These are phyloP conservation scores for Thelonectria discophora DNA, from an alignment of 2,329 filamentous ascomycete genomes.

Conservation along the genomic window DNA sequence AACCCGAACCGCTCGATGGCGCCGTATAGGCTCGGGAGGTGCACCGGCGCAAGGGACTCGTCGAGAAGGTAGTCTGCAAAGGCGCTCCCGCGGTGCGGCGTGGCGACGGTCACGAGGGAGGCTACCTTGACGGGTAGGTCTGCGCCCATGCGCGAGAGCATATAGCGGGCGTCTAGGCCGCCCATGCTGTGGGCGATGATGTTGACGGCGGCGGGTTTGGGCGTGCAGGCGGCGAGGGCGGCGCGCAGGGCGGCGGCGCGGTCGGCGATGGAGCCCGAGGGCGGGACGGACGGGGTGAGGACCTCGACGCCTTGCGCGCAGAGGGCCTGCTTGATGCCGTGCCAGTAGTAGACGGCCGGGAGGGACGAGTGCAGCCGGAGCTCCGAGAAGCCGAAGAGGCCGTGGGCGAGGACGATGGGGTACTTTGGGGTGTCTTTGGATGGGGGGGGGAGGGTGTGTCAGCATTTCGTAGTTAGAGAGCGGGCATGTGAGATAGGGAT, in stretches of 20 bases:
- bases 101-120: slow-evolving; percentile 64
- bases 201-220: slow-evolving; percentile 65
- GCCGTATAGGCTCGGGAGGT: slow-evolving; percentile 64
- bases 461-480: too few relatives aligned
- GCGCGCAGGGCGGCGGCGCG: slow-evolving; percentile 65
- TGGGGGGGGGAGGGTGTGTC: too few relatives aligned
- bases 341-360: slow-evolving; percentile 70
- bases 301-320: slow-evolving; percentile 62
- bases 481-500: too few relatives aligned
- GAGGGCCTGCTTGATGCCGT: slow-evolving; percentile 68
- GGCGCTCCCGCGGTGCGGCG: slow-evolving; percentile 63
- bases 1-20: slow-evolving; percentile 61
- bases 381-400: slow-evolving; percentile 70
- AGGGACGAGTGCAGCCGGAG: slow-evolving; percentile 61
- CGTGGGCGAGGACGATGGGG: slow-evolving; percentile 72
- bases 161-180: slow-evolving; percentile 71
- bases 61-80: slow-evolving; percentile 65
- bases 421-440: slow-evolving; percentile 63
- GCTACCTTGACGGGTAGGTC: slow-evolving; percentile 54
- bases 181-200: slow-evolving; percentile 79
- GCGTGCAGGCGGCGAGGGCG: slow-evolving; percentile 58
- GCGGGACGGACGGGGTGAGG: slow-evolving; percentile 68
- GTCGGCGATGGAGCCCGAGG: slow-evolving; percentile 67
- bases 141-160: slow-evolving; percentile 66
- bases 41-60: slow-evolving; percentile 47